Percentiles rank a stretch among this genome's conserved stretches.
phyloP scores from a whole-genome alignment of 371 early-diverging fungal genomes.

The Blakeslea trispora region DNA sequence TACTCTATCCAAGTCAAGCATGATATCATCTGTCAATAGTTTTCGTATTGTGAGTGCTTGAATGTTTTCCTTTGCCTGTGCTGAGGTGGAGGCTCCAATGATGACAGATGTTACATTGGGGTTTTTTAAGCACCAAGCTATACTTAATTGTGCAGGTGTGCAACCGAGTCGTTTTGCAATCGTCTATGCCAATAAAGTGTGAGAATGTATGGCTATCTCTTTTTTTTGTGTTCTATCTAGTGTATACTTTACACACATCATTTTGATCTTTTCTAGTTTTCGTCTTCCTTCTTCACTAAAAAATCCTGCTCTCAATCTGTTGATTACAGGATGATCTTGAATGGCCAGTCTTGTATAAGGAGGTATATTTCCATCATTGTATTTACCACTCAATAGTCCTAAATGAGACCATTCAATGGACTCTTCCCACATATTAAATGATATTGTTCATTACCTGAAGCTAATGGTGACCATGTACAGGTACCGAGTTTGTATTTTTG shows the following conservation, averaged over 20 bases:
- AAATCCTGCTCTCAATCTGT: constrained; percentile 59
- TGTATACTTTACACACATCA: constrained; percentile 42
- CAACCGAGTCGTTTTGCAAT: constrained; percentile 68
- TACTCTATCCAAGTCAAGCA: constrained; percentile 63
- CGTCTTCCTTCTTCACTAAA: constrained; percentile 65
- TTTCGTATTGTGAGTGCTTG: constrained; percentile 59
- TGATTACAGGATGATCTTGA: constrained; percentile 65
- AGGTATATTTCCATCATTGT: constrained; percentile 71
- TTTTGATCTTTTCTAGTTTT: constrained; percentile 53
- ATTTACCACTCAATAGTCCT: constrained; percentile 76
- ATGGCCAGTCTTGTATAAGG: constrained; percentile 69
- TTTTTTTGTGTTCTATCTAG: too few species aligned
- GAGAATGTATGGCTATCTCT: too few species aligned
- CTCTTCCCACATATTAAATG: too few species aligned
- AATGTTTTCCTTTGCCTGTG: constrained; percentile 79
- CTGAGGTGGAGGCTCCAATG: constrained; percentile 70
- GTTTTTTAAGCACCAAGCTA: constrained; percentile 83
- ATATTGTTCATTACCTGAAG: constrained; percentile 57
- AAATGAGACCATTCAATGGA: too few species aligned
- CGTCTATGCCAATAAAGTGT: constrained; percentile 28
- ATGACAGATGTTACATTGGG: constrained; percentile 61
- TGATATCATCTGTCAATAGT: constrained; percentile 69
- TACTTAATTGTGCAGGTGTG: constrained; percentile 75
- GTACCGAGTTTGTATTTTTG: constrained; percentile 71
- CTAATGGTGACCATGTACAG: constrained; percentile 84